A percentile compares a stretch with the other conserved stretches of the same genome.
These are phyloP conservation scores for Mycena vitilis DNA, from an alignment of 768 basidiomycete genomes.

Conservation along the genomic window DNA sequence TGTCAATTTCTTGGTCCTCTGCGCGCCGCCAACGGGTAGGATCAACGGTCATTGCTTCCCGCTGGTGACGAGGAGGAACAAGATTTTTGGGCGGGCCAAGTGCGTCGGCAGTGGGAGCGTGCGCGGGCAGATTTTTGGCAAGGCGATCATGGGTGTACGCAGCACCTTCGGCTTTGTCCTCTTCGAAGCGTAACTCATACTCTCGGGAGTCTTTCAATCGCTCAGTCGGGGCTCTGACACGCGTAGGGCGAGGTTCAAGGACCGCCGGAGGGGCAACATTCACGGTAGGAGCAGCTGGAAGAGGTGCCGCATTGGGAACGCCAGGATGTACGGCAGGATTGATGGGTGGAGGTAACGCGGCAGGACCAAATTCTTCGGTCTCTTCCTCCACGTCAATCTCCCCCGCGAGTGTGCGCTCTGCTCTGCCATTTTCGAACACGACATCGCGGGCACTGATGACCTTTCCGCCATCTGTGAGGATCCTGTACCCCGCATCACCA, in stretches of 20 bases:
- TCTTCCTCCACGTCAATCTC: not conserved
- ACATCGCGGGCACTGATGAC: not conserved
- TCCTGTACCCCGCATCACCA: not conserved
- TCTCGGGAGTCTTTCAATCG: not conserved
- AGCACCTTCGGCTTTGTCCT: not conserved
- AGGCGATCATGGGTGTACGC: not conserved
- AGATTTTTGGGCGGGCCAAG: not conserved
- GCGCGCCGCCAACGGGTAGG: not conserved
- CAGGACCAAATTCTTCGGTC: not conserved
- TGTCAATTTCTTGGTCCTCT: not conserved
- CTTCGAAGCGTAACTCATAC: not conserved
- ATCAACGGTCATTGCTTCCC: not conserved
- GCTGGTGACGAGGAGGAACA: not conserved
- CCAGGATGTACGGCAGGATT: not conserved
- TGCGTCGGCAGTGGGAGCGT: not conserved
- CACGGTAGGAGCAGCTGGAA: not conserved
- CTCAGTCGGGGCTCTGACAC: not conserved
- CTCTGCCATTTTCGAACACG: not conserved
- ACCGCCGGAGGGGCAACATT: not conserved
- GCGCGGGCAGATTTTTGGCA: not conserved
- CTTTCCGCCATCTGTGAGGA: not conserved
- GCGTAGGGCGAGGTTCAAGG: not conserved
- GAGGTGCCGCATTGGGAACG: no score
- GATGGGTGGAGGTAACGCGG: not conserved
- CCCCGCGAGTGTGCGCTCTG: not conserved